Conservation (phyloP, 2,329 filamentous ascomycete species). For the Stagonosporopsis tanaceti region DNA sequence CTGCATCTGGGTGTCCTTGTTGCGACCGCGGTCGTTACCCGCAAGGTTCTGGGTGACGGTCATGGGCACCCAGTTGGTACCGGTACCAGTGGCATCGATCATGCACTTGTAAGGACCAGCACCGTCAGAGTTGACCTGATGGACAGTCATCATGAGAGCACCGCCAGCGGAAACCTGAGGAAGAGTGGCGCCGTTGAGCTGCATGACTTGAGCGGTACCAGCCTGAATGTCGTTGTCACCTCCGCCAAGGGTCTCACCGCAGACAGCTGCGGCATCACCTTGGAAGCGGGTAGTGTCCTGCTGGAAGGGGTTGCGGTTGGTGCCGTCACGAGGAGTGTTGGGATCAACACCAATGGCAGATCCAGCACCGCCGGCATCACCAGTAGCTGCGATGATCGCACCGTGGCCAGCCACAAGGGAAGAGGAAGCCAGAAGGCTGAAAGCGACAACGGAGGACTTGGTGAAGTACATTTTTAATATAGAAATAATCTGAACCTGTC, state of each 20-base stretch:
- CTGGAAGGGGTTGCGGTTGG: constrained; percentile 68
- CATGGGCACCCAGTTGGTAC: constrained; percentile 61
- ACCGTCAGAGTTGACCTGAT: constrained; percentile 73
- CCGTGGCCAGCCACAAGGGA: constrained; percentile 68
- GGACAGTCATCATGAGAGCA: constrained; percentile 67
- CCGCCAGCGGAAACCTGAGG: constrained; percentile 68
- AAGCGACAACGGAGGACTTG: constrained; percentile 48
- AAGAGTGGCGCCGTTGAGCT: constrained; percentile 63
- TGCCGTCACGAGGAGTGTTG: constrained; percentile 68
- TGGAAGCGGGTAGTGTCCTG: constrained; percentile 70
- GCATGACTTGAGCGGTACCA: constrained; percentile 66
- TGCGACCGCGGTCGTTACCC: constrained; percentile 59
- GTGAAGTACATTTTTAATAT: constrained; percentile 55
- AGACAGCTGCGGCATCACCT: constrained; percentile 59
- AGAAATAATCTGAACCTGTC: constrained; percentile 53
- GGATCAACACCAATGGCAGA: constrained; percentile 63
- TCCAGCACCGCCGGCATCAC: constrained; percentile 64
- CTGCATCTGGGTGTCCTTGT: constrained; percentile 40
- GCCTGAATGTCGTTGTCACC: constrained; percentile 66
- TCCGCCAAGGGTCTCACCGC: constrained; percentile 65
- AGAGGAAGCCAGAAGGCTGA: constrained; percentile 62
- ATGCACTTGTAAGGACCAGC: constrained; percentile 72
- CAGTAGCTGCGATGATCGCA: constrained; percentile 66
- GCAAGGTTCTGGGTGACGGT: constrained; percentile 63
- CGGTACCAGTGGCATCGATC: constrained; percentile 69